Evolutionary conservation across 371 early-diverging fungal genomes (phyloP).

Genomic region (Furculomyces boomerangus): DNA sequence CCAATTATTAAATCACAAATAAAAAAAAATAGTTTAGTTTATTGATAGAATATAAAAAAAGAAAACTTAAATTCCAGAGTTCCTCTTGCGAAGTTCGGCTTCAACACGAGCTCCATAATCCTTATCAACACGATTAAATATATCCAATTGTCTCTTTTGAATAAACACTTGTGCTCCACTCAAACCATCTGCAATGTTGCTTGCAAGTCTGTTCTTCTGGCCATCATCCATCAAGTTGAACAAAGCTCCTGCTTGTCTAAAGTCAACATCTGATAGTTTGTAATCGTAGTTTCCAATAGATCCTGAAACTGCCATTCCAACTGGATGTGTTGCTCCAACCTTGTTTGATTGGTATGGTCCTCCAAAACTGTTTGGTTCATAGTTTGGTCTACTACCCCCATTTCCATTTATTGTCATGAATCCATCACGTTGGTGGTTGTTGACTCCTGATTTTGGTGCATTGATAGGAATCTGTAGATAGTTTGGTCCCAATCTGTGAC

Average conservation of each 20-base stretch:
- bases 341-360: slow-evolving; percentile 36
- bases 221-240: slow-evolving; percentile 42
- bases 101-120: slow-evolving; percentile 53
- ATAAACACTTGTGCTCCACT: slow-evolving; percentile 50
- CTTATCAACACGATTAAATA: slow-evolving; percentile 55
- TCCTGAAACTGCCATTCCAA: slow-evolving; percentile 22
- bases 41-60: too few species aligned
- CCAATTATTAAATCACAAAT: too few species aligned
- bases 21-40: too few species aligned
- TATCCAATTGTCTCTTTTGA: slow-evolving; percentile 50
- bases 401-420: slow-evolving; percentile 42
- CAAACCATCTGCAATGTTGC: slow-evolving; percentile 50
- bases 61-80: slow-evolving; percentile 18
- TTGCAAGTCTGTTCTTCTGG: slow-evolving; percentile 45
- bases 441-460: slow-evolving; percentile 32
- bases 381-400: slow-evolving; percentile 48
- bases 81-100: slow-evolving; percentile 27
- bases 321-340: slow-evolving; percentile 17
- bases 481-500: slow-evolving; percentile 57
- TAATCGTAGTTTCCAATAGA: slow-evolving; percentile 38
- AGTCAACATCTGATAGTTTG: slow-evolving; percentile 43
- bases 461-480: slow-evolving; percentile 61
- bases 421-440: slow-evolving; percentile 56
- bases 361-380: slow-evolving; percentile 52
- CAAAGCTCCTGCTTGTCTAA: slow-evolving; percentile 49